These are phyloP conservation scores for Noccaea caerulescens DNA, from an alignment of 345 rosid species.

Conservation along the genomic window DNA sequence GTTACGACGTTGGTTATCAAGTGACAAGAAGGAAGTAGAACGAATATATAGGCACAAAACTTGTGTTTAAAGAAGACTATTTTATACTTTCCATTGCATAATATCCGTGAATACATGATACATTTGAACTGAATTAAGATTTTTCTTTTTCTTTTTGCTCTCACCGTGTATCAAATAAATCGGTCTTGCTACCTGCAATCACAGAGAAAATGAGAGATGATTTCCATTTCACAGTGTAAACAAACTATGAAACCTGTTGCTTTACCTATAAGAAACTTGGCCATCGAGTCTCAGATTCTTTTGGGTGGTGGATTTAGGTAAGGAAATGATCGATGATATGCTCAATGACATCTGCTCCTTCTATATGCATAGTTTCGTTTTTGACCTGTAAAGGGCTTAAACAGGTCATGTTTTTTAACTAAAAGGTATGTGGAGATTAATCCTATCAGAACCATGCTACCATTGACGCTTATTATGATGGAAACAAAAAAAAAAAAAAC, in stretches of 20 bases:
- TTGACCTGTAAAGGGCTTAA: conserved; percentile 62
- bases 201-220: conserved; percentile 10
- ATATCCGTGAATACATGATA: conserved; percentile 38
- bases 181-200: conserved; percentile 32
- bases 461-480: too few species aligned
- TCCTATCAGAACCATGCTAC: conserved; percentile 13
- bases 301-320: conserved; percentile 40
- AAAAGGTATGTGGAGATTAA: conserved; percentile 3
- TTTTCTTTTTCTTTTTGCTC: neutral
- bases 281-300: neutral
- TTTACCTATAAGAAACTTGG: conserved; percentile 16
- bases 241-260: conserved; percentile 26
- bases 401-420: conserved; percentile 11
- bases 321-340: conserved; percentile 85
- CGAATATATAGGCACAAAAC: conserved; percentile 29
- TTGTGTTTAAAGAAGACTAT: conserved; percentile 10
- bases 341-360: conserved; percentile 89
- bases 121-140: conserved; percentile 32
- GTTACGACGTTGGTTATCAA: conserved; percentile 22
- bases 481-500: too few species aligned
- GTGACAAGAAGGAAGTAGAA: conserved; percentile 6
- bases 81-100: conserved; percentile 22
- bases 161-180: conserved; percentile 20
- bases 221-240: conserved; percentile 2
- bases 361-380: conserved; percentile 66